These are phyloP conservation scores for Shiraia bambusicola DNA, from an alignment of 2,329 filamentous ascomycete genomes.

Conservation along the genomic window DNA sequence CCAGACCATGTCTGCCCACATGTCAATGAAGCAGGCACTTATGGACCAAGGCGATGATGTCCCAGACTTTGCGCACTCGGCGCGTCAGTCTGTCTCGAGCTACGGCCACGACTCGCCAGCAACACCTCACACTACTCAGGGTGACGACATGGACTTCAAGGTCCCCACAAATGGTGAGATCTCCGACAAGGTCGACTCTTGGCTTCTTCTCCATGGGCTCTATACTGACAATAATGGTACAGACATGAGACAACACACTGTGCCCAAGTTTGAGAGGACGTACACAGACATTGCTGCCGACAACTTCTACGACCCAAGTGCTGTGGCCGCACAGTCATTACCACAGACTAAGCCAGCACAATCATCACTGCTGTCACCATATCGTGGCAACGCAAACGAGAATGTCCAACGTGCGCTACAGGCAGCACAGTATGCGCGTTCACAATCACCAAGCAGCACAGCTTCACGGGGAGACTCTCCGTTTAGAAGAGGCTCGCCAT, in stretches of 20 bases:
- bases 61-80: conserved; percentile 55
- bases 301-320: conserved; percentile 77
- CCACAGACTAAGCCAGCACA: conserved; percentile 51
- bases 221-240: conserved; percentile 63
- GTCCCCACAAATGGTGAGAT: conserved; percentile 59
- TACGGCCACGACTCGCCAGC: conserved; percentile 62
- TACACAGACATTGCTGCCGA: conserved; percentile 85
- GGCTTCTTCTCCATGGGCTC: conserved; percentile 60
- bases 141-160: conserved; percentile 56
- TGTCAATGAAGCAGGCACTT: conserved; percentile 61
- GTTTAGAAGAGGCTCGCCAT: conserved; percentile 67
- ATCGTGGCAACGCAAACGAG: conserved; percentile 44
- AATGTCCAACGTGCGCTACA: conserved; percentile 76
- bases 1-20: conserved; percentile 53
- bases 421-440: conserved; percentile 71
- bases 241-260: conserved; percentile 51
- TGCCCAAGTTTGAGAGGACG: conserved; percentile 79
- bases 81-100: conserved; percentile 61
- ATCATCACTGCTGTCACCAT: conserved; percentile 53
- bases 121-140: conserved; percentile 59
- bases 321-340: conserved; percentile 54
- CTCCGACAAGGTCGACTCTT: conserved; percentile 41
- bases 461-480: conserved; percentile 72
- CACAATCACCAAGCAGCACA: conserved; percentile 55
- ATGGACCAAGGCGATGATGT: conserved; percentile 57